A percentile compares a stretch with the other conserved stretches of the same genome.
These are phyloP conservation scores for Fistulinella prunicolor DNA, from an alignment of 768 basidiomycete species.

Conservation along the genomic window DNA sequence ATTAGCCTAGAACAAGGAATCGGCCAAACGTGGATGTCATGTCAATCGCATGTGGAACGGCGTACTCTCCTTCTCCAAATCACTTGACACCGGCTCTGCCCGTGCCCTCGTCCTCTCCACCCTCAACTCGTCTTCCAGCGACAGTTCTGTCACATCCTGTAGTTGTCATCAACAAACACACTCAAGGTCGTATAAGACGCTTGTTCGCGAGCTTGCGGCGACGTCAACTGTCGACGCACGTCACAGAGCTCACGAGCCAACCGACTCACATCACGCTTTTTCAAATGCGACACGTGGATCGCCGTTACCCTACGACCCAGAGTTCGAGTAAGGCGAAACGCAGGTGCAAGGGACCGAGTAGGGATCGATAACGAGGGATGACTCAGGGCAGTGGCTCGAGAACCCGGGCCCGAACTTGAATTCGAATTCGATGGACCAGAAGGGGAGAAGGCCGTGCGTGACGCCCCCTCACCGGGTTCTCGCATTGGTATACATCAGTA, in stretches of 20 bases:
- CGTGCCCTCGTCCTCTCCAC: constrained; percentile 35
- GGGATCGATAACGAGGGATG: background rate
- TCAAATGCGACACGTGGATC: background rate
- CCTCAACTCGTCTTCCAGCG: constrained; percentile 35
- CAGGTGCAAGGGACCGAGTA: background rate
- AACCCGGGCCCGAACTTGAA: background rate
- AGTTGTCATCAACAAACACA: background rate
- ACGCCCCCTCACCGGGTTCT: constrained; percentile 10
- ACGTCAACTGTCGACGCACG: constrained; percentile 22
- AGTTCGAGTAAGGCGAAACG: background rate
- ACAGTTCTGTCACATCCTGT: constrained; percentile 6
- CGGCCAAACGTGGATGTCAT: background rate
- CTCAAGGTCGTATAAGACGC: constrained; percentile 23
- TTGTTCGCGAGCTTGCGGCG: constrained; percentile 23
- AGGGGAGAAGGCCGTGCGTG: background rate
- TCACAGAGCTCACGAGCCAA: constrained; percentile 30
- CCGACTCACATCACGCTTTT: background rate
- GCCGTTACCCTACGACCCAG: background rate
- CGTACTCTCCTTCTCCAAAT: constrained; percentile 48
- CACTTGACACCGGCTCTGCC: constrained; percentile 43
- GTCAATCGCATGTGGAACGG: constrained; percentile 36
- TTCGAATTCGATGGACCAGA: background rate
- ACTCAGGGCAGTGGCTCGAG: background rate
- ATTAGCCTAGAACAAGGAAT: constrained; percentile 50
- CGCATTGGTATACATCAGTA: background rate